Percentiles rank a stretch among this genome's conserved stretches.
Conservation (phyloP, 192 early-diverging fungal species). For the Spizellomyces sp. region DNA sequence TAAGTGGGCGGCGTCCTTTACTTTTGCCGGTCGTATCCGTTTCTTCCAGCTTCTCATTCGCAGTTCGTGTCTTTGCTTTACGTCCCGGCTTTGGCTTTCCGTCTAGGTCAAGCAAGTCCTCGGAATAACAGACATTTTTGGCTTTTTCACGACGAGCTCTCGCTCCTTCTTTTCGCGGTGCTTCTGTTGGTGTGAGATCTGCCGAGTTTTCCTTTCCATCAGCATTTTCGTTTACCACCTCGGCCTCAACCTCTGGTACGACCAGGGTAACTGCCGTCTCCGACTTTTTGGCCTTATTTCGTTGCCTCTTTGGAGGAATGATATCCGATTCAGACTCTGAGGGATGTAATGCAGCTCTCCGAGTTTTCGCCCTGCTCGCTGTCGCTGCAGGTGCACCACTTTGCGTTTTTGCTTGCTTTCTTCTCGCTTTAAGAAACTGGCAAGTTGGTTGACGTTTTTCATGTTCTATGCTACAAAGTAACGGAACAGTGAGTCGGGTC, state of each 20-base stretch:
- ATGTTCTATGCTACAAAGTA: slow-evolving; percentile 9
- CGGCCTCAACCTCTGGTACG: no score
- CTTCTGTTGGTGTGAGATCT: no score
- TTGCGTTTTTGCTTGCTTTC: neutral
- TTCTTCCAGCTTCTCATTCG: neutral
- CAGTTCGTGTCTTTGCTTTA: neutral
- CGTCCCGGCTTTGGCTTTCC: slow-evolving; percentile 19
- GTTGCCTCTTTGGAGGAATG: no score
- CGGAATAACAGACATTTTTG: slow-evolving; percentile 20
- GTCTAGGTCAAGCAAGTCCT: slow-evolving; percentile 26
- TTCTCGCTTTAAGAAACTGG: slow-evolving; percentile 1
- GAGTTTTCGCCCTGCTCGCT: neutral
- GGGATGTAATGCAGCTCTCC: neutral
- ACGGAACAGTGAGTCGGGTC: neutral
- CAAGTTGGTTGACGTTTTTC: slow-evolving; percentile 12
- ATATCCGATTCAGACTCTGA: neutral
- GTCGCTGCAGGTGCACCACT: neutral
- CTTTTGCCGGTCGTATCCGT: neutral
- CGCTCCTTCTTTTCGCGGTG: no score
- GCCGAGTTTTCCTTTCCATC: no score
- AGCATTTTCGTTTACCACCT: no score
- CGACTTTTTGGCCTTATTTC: no score
- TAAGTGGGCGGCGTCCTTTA: neutral
- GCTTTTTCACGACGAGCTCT: slow-evolving; percentile 25
- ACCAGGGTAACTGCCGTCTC: no score